These are phyloP conservation scores for Penicillium argentinense DNA, from an alignment of 495 filamentous ascomycete species.

Conservation along the genomic window DNA sequence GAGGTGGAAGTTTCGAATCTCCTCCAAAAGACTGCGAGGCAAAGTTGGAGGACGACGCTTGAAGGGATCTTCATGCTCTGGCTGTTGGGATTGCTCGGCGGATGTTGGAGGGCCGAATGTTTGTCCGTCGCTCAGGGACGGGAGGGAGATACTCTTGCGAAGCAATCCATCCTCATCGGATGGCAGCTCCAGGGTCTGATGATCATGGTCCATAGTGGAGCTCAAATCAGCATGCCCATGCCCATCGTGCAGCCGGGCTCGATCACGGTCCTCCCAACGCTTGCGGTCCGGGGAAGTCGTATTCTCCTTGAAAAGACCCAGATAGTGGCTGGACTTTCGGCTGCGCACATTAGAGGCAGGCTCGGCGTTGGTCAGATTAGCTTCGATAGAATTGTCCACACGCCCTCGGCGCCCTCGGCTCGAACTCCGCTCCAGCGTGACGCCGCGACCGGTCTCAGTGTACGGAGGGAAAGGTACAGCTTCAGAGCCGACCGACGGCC, in stretches of 20 bases:
- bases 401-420: conserved; percentile 46
- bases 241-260: conserved; percentile 29
- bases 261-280: conserved; percentile 34
- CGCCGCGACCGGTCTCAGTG: conserved; percentile 14
- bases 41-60: conserved; percentile 33
- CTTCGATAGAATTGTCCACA: conserved; percentile 83
- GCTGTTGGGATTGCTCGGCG: conserved; percentile 6
- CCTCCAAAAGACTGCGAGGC: conserved; percentile 56
- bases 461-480: conserved; percentile 16
- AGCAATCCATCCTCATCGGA: conserved; percentile 20
- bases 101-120: conserved; percentile 16
- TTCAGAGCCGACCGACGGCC: conserved; percentile 18
- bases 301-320: conserved; percentile 92
- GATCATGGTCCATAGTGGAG: conserved; percentile 7
- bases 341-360: conserved; percentile 73
- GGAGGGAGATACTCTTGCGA: conserved; percentile 36
- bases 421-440: conserved; percentile 36
- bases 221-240: conserved; percentile 14
- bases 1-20: conserved; percentile 61
- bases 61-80: conserved; percentile 22
- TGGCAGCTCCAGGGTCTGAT: not conserved
- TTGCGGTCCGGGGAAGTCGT: conserved; percentile 56
- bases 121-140: conserved; percentile 30
- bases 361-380: conserved; percentile 73
- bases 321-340: conserved; percentile 89